Evolutionary conservation across 352 stramenopile genomes (phyloP).

Genomic region (Globisporangium carolinianum): DNA sequence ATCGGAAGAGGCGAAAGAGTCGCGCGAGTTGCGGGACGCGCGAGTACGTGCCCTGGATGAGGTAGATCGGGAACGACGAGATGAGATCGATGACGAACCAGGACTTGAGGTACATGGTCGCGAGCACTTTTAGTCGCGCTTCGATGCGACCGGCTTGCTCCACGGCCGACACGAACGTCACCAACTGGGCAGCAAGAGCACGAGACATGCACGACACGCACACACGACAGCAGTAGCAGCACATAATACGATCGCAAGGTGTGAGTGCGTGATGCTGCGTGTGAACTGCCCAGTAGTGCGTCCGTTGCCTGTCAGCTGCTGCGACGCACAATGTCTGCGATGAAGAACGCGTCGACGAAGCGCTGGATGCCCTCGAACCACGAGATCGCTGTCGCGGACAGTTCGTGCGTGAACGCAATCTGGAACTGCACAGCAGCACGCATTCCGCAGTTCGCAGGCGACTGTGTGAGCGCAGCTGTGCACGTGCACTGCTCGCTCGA

Average conservation of each 20-base stretch:
- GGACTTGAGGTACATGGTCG: slow-evolving; percentile 46
- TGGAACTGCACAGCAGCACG: slow-evolving; percentile 38
- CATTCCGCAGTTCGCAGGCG: too few species aligned
- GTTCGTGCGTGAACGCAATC: slow-evolving; percentile 40
- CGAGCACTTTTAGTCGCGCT: slow-evolving; percentile 35
- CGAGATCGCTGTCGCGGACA: slow-evolving; percentile 11
- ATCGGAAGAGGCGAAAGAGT: slow-evolving; percentile 50
- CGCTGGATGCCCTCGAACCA: slow-evolving; percentile 49
- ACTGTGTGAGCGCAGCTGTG: too few species aligned
- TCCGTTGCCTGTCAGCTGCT: too few species aligned
- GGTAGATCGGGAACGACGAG: slow-evolving; percentile 67
- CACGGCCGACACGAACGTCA: slow-evolving; percentile 72
- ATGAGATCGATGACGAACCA: slow-evolving; percentile 77
- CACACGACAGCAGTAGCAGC: not conserved
- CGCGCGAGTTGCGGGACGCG: slow-evolving; percentile 53
- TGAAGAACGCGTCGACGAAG: slow-evolving; percentile 64
- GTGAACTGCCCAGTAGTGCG: not conserved
- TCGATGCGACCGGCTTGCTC: slow-evolving; percentile 57
- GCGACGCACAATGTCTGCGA: slow-evolving; percentile 54
- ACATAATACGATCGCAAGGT: too few species aligned
- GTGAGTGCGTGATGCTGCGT: too few species aligned
- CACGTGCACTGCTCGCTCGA: not conserved
- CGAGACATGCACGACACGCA: not conserved
- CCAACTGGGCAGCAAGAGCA: slow-evolving; percentile 16
- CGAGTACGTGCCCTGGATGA: slow-evolving; percentile 51